Conservation (phyloP, 2,329 filamentous ascomycete species). For the Colletotrichum sp. region DNA sequence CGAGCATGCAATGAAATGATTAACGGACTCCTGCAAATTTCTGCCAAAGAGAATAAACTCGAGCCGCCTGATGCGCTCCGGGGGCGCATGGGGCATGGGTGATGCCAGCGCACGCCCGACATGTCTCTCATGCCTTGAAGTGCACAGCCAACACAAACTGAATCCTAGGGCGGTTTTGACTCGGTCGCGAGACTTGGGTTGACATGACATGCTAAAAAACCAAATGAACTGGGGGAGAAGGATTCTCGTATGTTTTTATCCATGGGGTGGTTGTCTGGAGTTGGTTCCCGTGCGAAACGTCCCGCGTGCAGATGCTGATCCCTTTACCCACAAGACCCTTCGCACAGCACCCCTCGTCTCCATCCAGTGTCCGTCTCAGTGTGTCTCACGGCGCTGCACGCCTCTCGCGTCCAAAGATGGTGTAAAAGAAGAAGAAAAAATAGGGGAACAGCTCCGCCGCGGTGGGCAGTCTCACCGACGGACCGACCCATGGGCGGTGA, state of each 20-base stretch:
- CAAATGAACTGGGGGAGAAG: background rate
- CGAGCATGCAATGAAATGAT: constrained; percentile 20
- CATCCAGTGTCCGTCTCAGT: constrained; percentile 11
- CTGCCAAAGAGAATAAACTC: background rate
- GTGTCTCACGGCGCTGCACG: background rate
- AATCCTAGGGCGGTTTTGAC: background rate
- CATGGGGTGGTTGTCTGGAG: background rate
- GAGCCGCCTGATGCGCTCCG: background rate
- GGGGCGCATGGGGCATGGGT: background rate
- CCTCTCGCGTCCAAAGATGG: background rate
- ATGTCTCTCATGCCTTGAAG: background rate
- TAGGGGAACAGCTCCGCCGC: background rate
- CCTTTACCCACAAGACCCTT: constrained; percentile 5
- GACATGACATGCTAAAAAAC: background rate
- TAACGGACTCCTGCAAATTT: background rate
- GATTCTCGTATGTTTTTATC: background rate
- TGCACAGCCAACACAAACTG: background rate
- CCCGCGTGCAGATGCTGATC: background rate
- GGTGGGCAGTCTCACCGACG: constrained; percentile 10
- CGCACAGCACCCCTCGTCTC: background rate
- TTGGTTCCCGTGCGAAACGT: background rate
- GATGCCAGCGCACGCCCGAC: background rate
- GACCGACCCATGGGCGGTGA: background rate
- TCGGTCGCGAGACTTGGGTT: background rate
- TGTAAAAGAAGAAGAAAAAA: background rate